Evolutionary conservation across 371 early-diverging fungal genomes (phyloP).

Genomic region (Gilbertella persicaria): DNA sequence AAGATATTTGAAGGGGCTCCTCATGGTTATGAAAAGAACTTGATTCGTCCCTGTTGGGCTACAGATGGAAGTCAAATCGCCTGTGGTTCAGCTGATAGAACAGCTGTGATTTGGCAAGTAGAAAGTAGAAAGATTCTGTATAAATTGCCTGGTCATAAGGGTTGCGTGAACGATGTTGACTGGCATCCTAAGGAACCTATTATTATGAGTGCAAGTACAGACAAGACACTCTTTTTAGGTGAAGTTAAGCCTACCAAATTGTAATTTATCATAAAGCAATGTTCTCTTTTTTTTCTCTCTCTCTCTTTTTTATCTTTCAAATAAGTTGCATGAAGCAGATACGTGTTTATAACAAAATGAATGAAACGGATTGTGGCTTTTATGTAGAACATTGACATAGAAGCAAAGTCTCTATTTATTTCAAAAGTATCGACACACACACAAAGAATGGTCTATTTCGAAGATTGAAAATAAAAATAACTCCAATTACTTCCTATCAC

Average conservation of each 20-base stretch:
- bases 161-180: slow-evolving; percentile 94
- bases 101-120: slow-evolving; percentile 94
- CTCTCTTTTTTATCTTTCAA: no score
- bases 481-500: no score
- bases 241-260: slow-evolving; percentile 64
- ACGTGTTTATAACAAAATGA: no score
- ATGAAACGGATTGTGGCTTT: no score
- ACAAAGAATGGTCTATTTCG: no score
- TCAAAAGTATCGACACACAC: no score
- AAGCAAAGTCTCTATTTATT: no score
- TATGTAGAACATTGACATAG: no score
- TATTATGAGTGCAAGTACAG: slow-evolving; percentile 82
- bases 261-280: neutral
- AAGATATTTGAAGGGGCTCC: slow-evolving; percentile 88
- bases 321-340: no score
- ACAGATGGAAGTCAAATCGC: slow-evolving; percentile 90
- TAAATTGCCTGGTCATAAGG: slow-evolving; percentile 97
- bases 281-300: neutral
- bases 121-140: slow-evolving; percentile 82
- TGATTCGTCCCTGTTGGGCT: slow-evolving; percentile 88
- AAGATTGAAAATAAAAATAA: no score
- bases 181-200: slow-evolving; percentile 94
- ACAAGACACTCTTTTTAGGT: slow-evolving; percentile 87
- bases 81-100: slow-evolving; percentile 91
- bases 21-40: slow-evolving; percentile 92